These are phyloP conservation scores for Amorphotheca resinae DNA, from an alignment of 495 filamentous ascomycete genomes.

Conservation along the genomic window DNA sequence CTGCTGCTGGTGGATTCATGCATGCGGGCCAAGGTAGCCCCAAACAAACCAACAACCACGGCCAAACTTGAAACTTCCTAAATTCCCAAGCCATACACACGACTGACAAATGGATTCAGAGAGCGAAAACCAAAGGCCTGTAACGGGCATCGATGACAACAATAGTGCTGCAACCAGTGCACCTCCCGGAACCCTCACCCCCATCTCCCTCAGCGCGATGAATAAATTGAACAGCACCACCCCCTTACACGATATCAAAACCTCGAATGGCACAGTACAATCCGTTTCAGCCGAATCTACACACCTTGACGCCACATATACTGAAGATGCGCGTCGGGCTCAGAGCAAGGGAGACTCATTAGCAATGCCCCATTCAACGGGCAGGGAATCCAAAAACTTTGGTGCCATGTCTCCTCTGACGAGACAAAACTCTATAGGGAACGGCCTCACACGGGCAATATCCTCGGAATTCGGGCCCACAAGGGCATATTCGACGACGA, in stretches of 20 bases:
- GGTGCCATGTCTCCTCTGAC: neutral
- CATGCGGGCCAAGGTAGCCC: neutral
- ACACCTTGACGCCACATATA: conserved; percentile 4
- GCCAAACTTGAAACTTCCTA: no score
- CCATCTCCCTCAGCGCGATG: conserved; percentile 16
- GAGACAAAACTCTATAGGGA: conserved; percentile 14
- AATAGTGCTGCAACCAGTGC: conserved; percentile 1
- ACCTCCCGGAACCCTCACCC: conserved; percentile 9
- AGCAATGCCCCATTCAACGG: conserved; percentile 9
- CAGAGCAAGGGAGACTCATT: conserved; percentile 5
- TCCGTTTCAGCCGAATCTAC: conserved; percentile 11
- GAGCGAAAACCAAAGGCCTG: neutral
- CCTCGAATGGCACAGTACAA: conserved; percentile 7
- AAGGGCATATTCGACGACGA: neutral
- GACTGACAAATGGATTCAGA: neutral
- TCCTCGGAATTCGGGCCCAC: conserved; percentile 17
- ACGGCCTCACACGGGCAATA: conserved; percentile 13
- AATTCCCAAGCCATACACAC: neutral
- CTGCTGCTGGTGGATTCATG: neutral
- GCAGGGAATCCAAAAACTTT: neutral
- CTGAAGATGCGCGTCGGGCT: neutral
- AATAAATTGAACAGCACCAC: conserved; percentile 7
- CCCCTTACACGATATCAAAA: conserved; percentile 4
- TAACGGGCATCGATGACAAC: neutral
- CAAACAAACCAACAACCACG: no score